Conservation (phyloP, 106 monocot species). For the Vanilla planifolia region DNA sequence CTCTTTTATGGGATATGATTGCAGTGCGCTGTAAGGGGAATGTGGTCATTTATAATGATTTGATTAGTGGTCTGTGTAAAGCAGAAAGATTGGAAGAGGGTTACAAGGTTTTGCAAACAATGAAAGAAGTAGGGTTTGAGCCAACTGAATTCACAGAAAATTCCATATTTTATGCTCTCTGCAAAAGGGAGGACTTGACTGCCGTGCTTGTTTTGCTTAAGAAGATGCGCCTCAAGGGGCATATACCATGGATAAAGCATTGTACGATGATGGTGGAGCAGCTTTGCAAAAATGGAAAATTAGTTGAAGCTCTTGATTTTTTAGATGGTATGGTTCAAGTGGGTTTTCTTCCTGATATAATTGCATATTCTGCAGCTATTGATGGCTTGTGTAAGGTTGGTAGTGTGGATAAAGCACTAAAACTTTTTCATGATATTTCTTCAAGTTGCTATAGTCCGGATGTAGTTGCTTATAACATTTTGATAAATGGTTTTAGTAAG, state of each 20-base stretch:
- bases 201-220: conserved; percentile 42
- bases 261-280: conserved; percentile 56
- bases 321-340: conserved; percentile 48
- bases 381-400: conserved; percentile 55
- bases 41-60: conserved; percentile 55
- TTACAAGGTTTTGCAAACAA: conserved; percentile 38
- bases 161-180: conserved; percentile 59
- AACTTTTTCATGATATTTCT: conserved; percentile 47
- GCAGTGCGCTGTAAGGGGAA: conserved; percentile 47
- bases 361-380: conserved; percentile 64
- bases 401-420: conserved; percentile 41
- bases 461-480: conserved; percentile 82
- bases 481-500: conserved; percentile 80
- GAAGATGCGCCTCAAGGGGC: conserved; percentile 53
- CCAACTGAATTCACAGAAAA: conserved; percentile 78
- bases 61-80: conserved; percentile 51
- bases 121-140: conserved; percentile 42
- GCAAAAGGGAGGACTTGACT: conserved; percentile 36
- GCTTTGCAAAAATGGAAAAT: conserved; percentile 48
- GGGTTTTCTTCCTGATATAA: conserved; percentile 75
- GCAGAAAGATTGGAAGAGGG: conserved; percentile 53
- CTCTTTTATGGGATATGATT: conserved; percentile 59
- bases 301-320: conserved; percentile 47
- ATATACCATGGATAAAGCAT: conserved; percentile 80
- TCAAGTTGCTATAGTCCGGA: conserved; percentile 45